phyloP scores from a whole-genome alignment of 345 rosid species.

The Pugionium dolabratum region DNA sequence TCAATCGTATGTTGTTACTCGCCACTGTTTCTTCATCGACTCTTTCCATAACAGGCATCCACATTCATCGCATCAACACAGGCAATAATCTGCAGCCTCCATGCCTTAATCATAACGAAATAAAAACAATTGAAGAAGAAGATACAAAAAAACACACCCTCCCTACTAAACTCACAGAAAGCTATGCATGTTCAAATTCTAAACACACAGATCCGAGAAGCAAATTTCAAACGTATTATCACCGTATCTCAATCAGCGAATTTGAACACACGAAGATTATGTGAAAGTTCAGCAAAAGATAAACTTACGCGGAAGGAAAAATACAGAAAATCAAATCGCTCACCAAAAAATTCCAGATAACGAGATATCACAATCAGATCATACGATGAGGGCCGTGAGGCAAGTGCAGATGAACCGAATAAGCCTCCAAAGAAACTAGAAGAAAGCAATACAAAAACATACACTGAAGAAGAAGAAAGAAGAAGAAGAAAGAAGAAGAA shows the following conservation, averaged over 20 bases:
- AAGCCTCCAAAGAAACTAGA: not conserved
- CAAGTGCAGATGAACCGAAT: conserved; percentile 22
- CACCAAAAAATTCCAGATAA: conserved; percentile 6
- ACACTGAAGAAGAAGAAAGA: conserved; percentile 7
- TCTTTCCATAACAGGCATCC: conserved; percentile 46
- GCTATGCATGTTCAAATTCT: conserved; percentile 20
- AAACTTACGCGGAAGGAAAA: conserved; percentile 6
- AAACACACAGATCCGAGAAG: conserved; percentile 2
- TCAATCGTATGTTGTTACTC: conserved; percentile 38
- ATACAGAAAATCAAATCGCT: conserved; percentile 27
- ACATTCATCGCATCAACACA: conserved; percentile 34
- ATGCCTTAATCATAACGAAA: conserved; percentile 24
- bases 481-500: conserved; percentile 22
- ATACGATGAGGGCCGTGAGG: conserved; percentile 24
- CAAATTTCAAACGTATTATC: conserved; percentile 4
- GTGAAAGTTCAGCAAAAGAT: conserved; percentile 19
- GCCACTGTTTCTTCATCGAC: conserved; percentile 46
- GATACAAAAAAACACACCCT: too few species aligned
- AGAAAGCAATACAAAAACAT: conserved; percentile 17
- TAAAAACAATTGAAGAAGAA: conserved; percentile 21
- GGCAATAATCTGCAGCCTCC: conserved; percentile 18
- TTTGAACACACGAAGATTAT: conserved; percentile 2
- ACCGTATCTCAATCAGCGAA: conserved; percentile 16
- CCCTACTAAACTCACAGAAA: too few species aligned
- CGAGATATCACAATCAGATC: conserved; percentile 37